phyloP scores from a whole-genome alignment of 305 asterid species.

The Solanum hybrid region DNA sequence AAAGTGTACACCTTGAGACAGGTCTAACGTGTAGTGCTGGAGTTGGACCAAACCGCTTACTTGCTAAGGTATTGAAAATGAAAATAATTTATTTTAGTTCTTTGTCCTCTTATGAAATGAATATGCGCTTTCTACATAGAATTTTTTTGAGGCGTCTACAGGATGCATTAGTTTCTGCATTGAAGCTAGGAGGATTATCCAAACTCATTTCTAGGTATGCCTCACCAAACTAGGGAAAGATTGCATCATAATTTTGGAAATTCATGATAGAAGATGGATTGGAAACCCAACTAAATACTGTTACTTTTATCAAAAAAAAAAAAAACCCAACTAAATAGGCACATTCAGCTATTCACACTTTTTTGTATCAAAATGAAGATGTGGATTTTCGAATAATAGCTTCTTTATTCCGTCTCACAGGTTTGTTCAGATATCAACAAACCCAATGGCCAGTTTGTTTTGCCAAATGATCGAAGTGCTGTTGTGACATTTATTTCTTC shows the following conservation, averaged over 20 bases:
- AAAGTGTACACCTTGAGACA: constrained; percentile 56
- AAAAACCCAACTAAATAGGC: constrained; percentile 9
- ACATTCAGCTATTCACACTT: not conserved
- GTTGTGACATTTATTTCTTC: constrained; percentile 82
- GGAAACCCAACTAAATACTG: constrained; percentile 2
- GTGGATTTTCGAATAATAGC: not conserved
- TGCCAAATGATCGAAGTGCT: constrained; percentile 76
- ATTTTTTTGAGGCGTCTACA: not conserved
- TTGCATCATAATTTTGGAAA: constrained; percentile 62
- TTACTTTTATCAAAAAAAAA: too few relatives aligned
- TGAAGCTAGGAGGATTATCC: not conserved
- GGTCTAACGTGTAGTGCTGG: constrained; percentile 99
- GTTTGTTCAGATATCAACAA: constrained; percentile 94
- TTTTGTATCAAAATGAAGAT: not conserved
- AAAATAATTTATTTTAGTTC: not conserved
- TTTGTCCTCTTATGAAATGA: not conserved
- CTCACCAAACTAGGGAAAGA: constrained; percentile 71
- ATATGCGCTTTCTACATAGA: not conserved
- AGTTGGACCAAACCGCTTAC: constrained; percentile 81
- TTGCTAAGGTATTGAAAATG: constrained; percentile 67
- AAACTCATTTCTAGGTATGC: constrained; percentile 50
- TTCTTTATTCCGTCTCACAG: constrained; percentile 27
- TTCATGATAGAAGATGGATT: constrained; percentile 27
- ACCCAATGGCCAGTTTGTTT: constrained; percentile 89
- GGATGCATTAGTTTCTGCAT: not conserved